Base-by-base conservation (phyloP, 176 grass and related monocot species). In the Rhipidocladum racemiflorum region DNA sequence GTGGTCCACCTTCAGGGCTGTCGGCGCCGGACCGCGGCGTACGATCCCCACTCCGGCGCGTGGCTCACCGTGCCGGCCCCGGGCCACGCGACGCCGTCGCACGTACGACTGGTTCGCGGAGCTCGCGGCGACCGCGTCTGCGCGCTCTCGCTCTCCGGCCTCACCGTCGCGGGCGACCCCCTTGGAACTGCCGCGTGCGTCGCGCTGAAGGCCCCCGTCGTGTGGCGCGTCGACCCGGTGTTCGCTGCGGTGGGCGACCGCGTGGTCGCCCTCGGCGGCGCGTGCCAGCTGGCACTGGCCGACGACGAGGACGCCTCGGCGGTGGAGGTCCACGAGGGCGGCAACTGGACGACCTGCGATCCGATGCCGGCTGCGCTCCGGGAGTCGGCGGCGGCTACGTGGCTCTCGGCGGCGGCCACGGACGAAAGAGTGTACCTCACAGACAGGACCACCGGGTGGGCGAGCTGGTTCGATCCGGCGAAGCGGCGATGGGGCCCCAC, bases 381-480 rank as follows among this genome's bases (percentile, higher is more conserved):
- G 3, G 89, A 85, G 35, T 95, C 91, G 9, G 65, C 90, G 1
- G 87, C 91, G 0, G 88, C 94, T n/a, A 85, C 88, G 15, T 97
- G 88, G 91, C 74, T 95, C 42, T 93, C 96, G 5, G 85, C 46
- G 8, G 92, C 87, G 4, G 75, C 85, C 53, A 93, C 89, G 17
- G 82, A 87, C 3, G 34, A 69, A 18, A 69, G 88, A 51, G 76
- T 99, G 65, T 99, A 93, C 63, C 57, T 95, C 7, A 56, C 79
- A 18, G 89, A 93, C 61, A 80, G 82, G 61, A 62, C 61, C 70
- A 81, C 81, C 55, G 93, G 85, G 36, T 86, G 76, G 30, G 75
- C 86, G 13, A 91, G 91, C 83, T 93, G 85, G 82, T 99, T 99
- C 80, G 85, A 99, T 64, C 92, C 92, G n/a, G 85, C 76, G 36